Evolutionary conservation across 1,284 basidiomycete genomes (phyloP), one percentile per base, ranked within the genome.

Genomic region (Naganishia albida): DNA sequence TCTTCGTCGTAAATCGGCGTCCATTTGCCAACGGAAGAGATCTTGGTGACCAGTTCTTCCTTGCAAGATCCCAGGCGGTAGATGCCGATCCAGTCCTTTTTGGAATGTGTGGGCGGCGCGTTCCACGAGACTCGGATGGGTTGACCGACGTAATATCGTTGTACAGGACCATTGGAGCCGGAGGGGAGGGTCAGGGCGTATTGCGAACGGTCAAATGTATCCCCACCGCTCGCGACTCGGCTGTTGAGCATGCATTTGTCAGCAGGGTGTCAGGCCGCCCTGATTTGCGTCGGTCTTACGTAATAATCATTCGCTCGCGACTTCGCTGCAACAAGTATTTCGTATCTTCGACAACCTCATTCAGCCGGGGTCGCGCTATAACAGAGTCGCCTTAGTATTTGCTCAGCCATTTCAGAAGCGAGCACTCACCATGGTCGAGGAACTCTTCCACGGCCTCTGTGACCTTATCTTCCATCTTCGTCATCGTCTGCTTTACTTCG

Each of bases 61-160:
- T 87, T 87, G 78, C 92, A 93, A 0, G 91, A 91, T 30, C 91
- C 92, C 66, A 92, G 72, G 80, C 92, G 92, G 72, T 96, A 97
- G 48, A 99, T 85, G 13, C 94, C 96, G 71, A 99, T 90, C 96
- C 95, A 99, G 77, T 99, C 95, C 71, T 88, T 86, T n/a, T 91
- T 84, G 13, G 93, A 95, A 75, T 98, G 95, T 65, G 87, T 85
- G 39, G 82, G 79, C 0, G 95, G 93, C 1, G 91, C 94, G 60
- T 86, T 86, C 94, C 94, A 99, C 49, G 85, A 84, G 40, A 98
- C 84, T 4, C 79, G 83, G 71, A 99, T 93, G 7, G 90, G 87
- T 77, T 98, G 91, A 39, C 95, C 95, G 50, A 98, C 85, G 75
- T 92, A 89, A 84, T 89, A 98, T 8, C 85, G 84, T 1, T 75